These are phyloP conservation scores for Limnanthes douglasii DNA, from an alignment of 345 rosid genomes.

Conservation along the genomic window DNA sequence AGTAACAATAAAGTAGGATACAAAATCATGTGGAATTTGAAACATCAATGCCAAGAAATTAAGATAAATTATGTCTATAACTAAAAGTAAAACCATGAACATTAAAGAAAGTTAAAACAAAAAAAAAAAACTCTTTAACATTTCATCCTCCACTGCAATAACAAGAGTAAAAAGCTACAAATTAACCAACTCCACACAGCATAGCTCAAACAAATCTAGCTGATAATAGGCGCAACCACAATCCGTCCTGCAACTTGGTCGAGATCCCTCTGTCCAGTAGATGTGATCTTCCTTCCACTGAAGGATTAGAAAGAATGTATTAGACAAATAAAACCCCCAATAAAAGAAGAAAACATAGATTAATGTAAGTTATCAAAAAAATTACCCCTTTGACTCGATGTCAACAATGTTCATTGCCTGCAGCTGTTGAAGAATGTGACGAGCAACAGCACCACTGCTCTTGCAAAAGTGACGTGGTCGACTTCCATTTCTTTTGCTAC, in stretches of 20 bases:
- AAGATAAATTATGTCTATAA: too few species aligned
- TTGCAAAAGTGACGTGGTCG: slow-evolving; percentile 82
- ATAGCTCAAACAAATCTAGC: too few species aligned
- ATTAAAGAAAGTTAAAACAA: too few species aligned
- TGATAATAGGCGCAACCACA: slow-evolving; percentile 30
- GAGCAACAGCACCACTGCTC: slow-evolving; percentile 81
- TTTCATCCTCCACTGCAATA: too few species aligned
- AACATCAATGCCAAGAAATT: too few species aligned
- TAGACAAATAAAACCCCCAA: neutral
- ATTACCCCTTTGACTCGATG: slow-evolving; percentile 48
- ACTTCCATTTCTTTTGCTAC: slow-evolving; percentile 77
- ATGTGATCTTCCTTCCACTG: slow-evolving; percentile 84
- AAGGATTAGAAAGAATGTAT: neutral
- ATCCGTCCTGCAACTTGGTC: slow-evolving; percentile 88
- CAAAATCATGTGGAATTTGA: too few species aligned
- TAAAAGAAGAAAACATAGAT: neutral
- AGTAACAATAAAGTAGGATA: too few species aligned
- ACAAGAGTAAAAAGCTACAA: too few species aligned
- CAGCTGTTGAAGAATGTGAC: slow-evolving; percentile 79
- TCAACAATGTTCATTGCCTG: slow-evolving; percentile 53
- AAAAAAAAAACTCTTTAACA: too few species aligned
- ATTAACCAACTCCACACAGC: too few species aligned
- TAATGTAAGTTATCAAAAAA: neutral
- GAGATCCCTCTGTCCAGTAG: slow-evolving; percentile 76
- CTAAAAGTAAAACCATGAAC: too few species aligned